Percentiles rank a stretch among this genome's conserved stretches.
Evolutionary conservation across 1,284 basidiomycete genomes (phyloP).

Genomic region (Malassezia equina): DNA sequence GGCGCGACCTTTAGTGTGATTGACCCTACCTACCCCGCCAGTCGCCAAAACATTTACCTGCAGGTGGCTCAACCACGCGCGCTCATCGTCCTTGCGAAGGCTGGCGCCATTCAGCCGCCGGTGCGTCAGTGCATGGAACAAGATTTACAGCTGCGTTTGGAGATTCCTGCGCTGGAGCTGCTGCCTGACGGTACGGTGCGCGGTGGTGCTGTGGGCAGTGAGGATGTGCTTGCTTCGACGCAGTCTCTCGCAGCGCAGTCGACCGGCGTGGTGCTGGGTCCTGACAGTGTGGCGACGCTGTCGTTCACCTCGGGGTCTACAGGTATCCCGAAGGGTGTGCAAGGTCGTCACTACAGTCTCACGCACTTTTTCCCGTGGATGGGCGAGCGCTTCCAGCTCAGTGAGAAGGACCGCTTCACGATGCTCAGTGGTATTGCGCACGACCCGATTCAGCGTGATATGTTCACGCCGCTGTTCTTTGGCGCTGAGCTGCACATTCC

Average conservation of each 20-base stretch:
- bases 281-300: slow-evolving; percentile 86
- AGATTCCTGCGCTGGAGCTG: slow-evolving; percentile 83
- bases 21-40: slow-evolving; percentile 92
- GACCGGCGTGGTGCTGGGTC: slow-evolving; percentile 71
- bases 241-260: slow-evolving; percentile 51
- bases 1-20: slow-evolving; percentile 97
- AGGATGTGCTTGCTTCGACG: slow-evolving; percentile 53
- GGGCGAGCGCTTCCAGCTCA: slow-evolving; percentile 74
- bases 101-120: slow-evolving; percentile 67
- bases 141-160: slow-evolving; percentile 73
- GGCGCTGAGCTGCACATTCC: slow-evolving; percentile 92
- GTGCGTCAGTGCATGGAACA: slow-evolving; percentile 76
- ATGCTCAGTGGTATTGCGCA: slow-evolving; percentile 99
- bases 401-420: slow-evolving; percentile 73
- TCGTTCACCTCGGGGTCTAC: slow-evolving; percentile 97
- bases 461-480: slow-evolving; percentile 97
- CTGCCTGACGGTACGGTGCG: slow-evolving; percentile 53
- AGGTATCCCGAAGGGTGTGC: slow-evolving; percentile 94
- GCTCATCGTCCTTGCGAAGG: slow-evolving; percentile 80
- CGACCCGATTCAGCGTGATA: slow-evolving; percentile 97
- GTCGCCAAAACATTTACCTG: slow-evolving; percentile 89
- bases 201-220: slow-evolving; percentile 55
- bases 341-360: slow-evolving; percentile 84
- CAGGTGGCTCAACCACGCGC: slow-evolving; percentile 88
- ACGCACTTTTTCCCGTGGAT: slow-evolving; percentile 99